These are phyloP conservation scores for Cymbomonas tetramitiformis DNA, from an alignment of 139 green algal species.

Conservation along the genomic window DNA sequence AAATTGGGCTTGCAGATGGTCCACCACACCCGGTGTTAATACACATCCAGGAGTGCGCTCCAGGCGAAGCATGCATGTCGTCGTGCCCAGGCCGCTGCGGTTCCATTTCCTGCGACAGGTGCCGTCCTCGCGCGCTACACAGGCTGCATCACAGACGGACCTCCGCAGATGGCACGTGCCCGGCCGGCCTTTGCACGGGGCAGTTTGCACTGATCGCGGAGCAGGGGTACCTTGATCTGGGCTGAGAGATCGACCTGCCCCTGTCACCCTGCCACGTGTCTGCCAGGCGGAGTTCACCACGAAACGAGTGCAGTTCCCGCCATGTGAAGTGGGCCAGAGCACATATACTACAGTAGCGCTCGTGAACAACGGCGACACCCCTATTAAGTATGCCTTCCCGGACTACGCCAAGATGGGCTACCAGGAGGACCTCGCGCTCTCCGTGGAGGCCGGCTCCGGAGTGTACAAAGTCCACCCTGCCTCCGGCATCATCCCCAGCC, in stretches of 20 bases:
- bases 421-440: not conserved
- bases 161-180: not conserved
- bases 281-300: too few species aligned
- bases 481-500: not conserved
- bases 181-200: not conserved
- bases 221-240: too few species aligned
- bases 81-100: too few species aligned
- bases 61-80: too few species aligned
- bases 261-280: too few species aligned
- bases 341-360: constrained; percentile 41
- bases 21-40: too few species aligned
- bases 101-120: too few species aligned
- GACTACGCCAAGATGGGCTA: not conserved
- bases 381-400: constrained; percentile 36
- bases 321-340: constrained; percentile 24
- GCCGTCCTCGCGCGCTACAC: too few species aligned
- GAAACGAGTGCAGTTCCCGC: constrained; percentile 47
- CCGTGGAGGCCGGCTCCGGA: not conserved
- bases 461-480: not conserved
- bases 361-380: constrained; percentile 48
- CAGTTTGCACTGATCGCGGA: not conserved
- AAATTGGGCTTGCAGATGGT: too few species aligned
- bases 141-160: too few species aligned
- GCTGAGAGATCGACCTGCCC: too few species aligned
- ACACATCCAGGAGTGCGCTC: too few species aligned